phyloP scores from a whole-genome alignment of 1,284 basidiomycete genomes.

The Sanghuangporus sanghuang region DNA sequence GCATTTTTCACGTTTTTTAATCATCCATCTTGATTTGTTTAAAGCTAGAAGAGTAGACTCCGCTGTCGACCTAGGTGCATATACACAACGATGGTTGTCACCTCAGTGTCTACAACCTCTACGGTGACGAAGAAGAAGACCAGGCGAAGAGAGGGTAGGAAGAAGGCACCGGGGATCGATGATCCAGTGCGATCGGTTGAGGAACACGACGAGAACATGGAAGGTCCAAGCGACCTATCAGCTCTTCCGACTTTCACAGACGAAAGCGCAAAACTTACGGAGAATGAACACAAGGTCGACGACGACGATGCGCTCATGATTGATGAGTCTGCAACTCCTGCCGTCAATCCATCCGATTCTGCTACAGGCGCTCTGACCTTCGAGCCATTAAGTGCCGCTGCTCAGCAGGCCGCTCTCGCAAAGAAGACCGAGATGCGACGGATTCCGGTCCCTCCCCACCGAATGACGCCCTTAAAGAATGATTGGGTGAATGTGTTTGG shows the following conservation, averaged over 20 bases:
- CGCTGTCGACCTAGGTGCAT: background rate
- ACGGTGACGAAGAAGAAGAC: conserved; percentile 16
- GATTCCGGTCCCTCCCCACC: conserved; percentile 91
- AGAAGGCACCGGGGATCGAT: conserved; percentile 5
- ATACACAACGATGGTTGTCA: conserved; percentile 11
- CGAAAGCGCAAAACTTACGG: background rate
- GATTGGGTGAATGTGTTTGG: conserved; percentile 98
- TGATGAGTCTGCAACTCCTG: conserved; percentile 38
- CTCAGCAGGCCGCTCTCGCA: conserved; percentile 43
- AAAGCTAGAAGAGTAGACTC: background rate
- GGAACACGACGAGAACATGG: conserved; percentile 13
- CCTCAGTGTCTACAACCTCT: background rate
- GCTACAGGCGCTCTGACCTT: conserved; percentile 55
- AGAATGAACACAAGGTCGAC: conserved; percentile 15
- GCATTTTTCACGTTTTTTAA: background rate
- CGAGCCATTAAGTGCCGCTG: conserved; percentile 55
- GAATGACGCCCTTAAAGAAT: conserved; percentile 95
- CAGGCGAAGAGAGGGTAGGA: conserved; percentile 11
- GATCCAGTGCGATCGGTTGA: background rate
- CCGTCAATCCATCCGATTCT: conserved; percentile 12
- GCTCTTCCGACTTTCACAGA: background rate
- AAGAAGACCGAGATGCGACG: conserved; percentile 74
- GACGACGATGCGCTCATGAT: conserved; percentile 64
- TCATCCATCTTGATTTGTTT: background rate
- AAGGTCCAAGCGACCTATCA: background rate